These are phyloP conservation scores for Adansonia madagascariensis DNA, from an alignment of 441 rosid genomes.

Conservation along the genomic window DNA sequence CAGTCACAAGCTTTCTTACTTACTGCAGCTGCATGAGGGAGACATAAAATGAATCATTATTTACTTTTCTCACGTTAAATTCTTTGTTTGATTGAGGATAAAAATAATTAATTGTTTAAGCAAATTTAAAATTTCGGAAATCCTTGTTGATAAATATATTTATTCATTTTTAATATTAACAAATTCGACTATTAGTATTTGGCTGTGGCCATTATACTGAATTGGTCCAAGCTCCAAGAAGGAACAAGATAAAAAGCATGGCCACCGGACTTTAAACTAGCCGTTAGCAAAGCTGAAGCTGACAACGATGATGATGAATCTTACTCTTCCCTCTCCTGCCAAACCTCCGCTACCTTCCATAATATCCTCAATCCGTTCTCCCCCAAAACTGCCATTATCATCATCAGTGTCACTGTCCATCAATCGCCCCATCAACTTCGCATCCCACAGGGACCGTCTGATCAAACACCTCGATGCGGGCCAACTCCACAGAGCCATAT, in stretches of 20 bases:
- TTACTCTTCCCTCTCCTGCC: slow-evolving; percentile 48
- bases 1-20: too few species aligned
- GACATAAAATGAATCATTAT: too few species aligned
- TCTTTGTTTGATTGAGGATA: too few species aligned
- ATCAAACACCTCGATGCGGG: slow-evolving; percentile 52
- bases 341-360: slow-evolving; percentile 34
- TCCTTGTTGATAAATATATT: too few species aligned
- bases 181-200: too few species aligned
- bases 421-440: slow-evolving; percentile 9
- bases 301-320: slow-evolving; percentile 34
- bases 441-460: slow-evolving; percentile 35
- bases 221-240: too few species aligned
- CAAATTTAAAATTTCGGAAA: too few species aligned
- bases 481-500: slow-evolving; percentile 50
- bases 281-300: neutral
- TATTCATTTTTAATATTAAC: too few species aligned
- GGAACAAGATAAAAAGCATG: neutral
- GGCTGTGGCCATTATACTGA: neutral
- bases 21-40: too few species aligned
- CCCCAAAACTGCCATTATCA: slow-evolving; percentile 16
- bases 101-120: too few species aligned
- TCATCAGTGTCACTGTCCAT: neutral
- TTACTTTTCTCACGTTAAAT: too few species aligned
- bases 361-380: slow-evolving; percentile 33
- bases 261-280: neutral